Conservation (phyloP, 1,139 yeast genomes). For the Zygosaccharomyces pseudobailii region DNA sequence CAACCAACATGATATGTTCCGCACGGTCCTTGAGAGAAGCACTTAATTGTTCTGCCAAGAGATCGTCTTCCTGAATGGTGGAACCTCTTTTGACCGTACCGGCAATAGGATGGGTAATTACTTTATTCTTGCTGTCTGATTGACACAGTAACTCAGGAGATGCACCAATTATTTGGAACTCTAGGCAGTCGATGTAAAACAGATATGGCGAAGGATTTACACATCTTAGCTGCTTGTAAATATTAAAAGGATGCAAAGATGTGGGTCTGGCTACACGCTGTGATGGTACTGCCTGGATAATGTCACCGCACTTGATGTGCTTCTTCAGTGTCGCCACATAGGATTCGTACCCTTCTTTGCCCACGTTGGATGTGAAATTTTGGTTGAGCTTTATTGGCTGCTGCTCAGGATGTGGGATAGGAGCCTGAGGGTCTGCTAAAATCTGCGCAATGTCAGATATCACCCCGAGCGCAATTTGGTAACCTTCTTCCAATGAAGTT, state of each 20-base stretch:
- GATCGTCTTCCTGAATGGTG: constrained; percentile 87
- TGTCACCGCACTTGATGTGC: constrained; percentile 86
- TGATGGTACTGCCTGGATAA: constrained; percentile 96
- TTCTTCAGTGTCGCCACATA: constrained; percentile 72
- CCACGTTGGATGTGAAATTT: constrained; percentile 78
- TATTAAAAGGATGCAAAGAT: constrained; percentile 90
- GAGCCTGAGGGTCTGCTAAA: constrained; percentile 36
- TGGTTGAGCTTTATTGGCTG: constrained; percentile 60
- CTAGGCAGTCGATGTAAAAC: constrained; percentile 86
- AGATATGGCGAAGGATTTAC: constrained; percentile 97
- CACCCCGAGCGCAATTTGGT: constrained; percentile 50
- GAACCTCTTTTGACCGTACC: constrained; percentile 91
- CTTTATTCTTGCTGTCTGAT: constrained; percentile 63
- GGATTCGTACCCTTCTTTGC: constrained; percentile 83
- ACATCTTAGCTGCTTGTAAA: constrained; percentile 87
- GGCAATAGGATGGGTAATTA: constrained; percentile 94
- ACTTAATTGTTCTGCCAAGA: constrained; percentile 66
- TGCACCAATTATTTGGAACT: constrained; percentile 94
- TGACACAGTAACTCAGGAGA: constrained; percentile 92
- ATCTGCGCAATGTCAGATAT: constrained; percentile 54
- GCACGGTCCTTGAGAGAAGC: constrained; percentile 89
- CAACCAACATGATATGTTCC: constrained; percentile 97
- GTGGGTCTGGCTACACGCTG: constrained; percentile 96
- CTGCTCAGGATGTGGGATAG: constrained; percentile 57
- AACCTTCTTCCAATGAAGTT: constrained; percentile 44